A percentile compares a stretch with the other conserved stretches of the same genome.
Evolutionary conservation across 2,329 filamentous ascomycete species (phyloP).

Genomic region (Exophiala sp.): DNA sequence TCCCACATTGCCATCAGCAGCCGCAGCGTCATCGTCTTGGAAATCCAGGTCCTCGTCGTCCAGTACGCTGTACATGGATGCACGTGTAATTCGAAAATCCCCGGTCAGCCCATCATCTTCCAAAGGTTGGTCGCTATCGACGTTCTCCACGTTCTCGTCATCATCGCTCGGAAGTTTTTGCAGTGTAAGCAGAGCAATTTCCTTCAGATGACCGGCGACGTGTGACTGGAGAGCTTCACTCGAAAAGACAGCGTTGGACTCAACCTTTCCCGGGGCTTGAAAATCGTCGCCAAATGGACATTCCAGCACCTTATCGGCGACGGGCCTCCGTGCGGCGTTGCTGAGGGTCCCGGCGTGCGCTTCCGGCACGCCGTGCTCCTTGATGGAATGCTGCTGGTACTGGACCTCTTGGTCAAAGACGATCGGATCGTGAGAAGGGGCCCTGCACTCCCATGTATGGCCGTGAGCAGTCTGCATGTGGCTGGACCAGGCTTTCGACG

Average conservation of each 20-base stretch:
- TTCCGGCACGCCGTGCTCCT: conserved; percentile 2
- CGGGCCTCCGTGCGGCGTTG: neutral
- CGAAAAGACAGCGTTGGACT: neutral
- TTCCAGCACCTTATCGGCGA: conserved; percentile 3
- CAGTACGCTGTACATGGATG: conserved; percentile 33
- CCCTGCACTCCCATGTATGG: conserved; percentile 4
- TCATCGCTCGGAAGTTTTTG: conserved; percentile 32
- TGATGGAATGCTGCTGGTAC: conserved; percentile 2
- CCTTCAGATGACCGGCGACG: conserved; percentile 32
- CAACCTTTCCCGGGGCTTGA: neutral
- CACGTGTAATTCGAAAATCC: conserved; percentile 15
- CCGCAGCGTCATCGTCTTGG: conserved; percentile 15
- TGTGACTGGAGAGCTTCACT: conserved; percentile 21
- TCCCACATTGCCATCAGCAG: conserved; percentile 12
- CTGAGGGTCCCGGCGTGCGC: neutral
- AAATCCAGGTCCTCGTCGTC: conserved; percentile 30
- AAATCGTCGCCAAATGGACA: conserved; percentile 4
- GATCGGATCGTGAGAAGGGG: conserved; percentile 3
- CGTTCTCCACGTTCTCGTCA: conserved; percentile 25
- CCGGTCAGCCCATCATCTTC: conserved; percentile 26
- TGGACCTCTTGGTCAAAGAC: conserved; percentile 3
- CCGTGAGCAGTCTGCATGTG: conserved; percentile 4
- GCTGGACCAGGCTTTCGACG: conserved; percentile 3
- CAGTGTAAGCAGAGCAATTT: conserved; percentile 33
- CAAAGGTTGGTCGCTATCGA: conserved; percentile 28